Base-by-base conservation (phyloP, 2,329 filamentous ascomycete genomes). In the Pseudonectria foliicola region DNA sequence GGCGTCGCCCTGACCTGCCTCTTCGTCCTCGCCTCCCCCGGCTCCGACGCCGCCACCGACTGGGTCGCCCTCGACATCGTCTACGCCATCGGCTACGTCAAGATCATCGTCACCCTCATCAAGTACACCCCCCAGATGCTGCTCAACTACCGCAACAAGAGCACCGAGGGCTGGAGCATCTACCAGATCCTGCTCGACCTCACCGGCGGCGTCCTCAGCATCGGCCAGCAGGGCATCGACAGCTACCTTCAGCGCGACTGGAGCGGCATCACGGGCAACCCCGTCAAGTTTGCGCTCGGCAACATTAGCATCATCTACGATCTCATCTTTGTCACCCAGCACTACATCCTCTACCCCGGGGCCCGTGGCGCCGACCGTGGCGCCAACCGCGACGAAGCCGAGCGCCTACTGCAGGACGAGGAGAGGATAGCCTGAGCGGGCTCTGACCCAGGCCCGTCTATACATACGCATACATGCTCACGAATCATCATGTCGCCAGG, bases 71-170 rank as follows among this genome's bases (percentile, higher is more conserved):
- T 82, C 27, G 79, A 82, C 50, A 68, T 76, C 34, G 68, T 77
- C 31, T 79, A 80, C 53, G 75, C 82, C 10, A 66, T 93, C 23
- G 86, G 85, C 27, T 93, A 93, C 56, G 81, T 94, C 56, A 98
- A 98, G 64, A 70, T 98, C 24, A 61, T 89, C 35, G 77, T 94
- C 46, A 95, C 90, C 0, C 66, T 95, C 16, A 75, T 94, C 62
- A 98, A 98, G 65, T 96, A 95, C 62, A 80, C 86, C 30, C 92
- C 92, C 5, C 88, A 95, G 67, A 77, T 85, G 25, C 70, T 83
- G 52, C 71, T 82, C 49, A 96, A 96, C 66, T 88, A 82, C 57
- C 78, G 80, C 50, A 87, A 90, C 52, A 75, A 82, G 55, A 93
- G 85, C 37, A 96, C 92, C 1, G 64, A 73, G 13, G 92, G 92